Conservation (phyloP, 495 filamentous ascomycete genomes). For the Tuber melanosporum region DNA sequence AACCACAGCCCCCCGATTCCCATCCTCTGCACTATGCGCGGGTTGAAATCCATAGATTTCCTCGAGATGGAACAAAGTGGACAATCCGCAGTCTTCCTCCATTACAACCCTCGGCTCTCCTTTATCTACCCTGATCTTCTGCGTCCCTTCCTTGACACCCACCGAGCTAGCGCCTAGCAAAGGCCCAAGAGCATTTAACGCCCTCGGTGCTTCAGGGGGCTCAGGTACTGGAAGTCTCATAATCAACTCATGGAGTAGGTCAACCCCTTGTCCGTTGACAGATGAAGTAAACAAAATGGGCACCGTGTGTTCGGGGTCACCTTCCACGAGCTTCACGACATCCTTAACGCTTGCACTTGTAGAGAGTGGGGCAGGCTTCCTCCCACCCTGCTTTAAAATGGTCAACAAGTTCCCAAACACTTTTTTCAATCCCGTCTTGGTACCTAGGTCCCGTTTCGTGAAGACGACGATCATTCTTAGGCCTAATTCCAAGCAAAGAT, state of each 20-base stretch:
- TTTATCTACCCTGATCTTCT: slow-evolving; percentile 13
- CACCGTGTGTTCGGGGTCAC: slow-evolving; percentile 54
- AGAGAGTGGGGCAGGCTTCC: slow-evolving; percentile 64
- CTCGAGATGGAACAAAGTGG: slow-evolving; percentile 73
- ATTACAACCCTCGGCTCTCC: neutral
- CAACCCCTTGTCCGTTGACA: slow-evolving; percentile 75
- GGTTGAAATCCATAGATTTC: slow-evolving; percentile 57
- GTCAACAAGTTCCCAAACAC: slow-evolving; percentile 70
- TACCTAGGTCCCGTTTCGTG: slow-evolving; percentile 85
- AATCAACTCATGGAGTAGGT: slow-evolving; percentile 73
- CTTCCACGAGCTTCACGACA: slow-evolving; percentile 47
- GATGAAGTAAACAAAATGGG: slow-evolving; percentile 87
- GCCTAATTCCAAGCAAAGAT: slow-evolving; percentile 72
- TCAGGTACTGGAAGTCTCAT: slow-evolving; percentile 66
- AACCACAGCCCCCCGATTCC: slow-evolving; percentile 56
- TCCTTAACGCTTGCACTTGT: slow-evolving; percentile 49
- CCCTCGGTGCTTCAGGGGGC: slow-evolving; percentile 48
- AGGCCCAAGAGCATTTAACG: slow-evolving; percentile 13
- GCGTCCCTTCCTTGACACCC: slow-evolving; percentile 1
- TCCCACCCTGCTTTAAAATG: slow-evolving; percentile 64
- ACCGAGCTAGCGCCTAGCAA: slow-evolving; percentile 8
- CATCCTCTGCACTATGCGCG: slow-evolving; percentile 14
- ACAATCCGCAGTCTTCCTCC: slow-evolving; percentile 26
- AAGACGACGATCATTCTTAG: slow-evolving; percentile 72
- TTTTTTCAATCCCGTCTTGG: slow-evolving; percentile 57